phyloP scores from a whole-genome alignment of 352 stramenopile species.

The Lagenidium sp. region DNA sequence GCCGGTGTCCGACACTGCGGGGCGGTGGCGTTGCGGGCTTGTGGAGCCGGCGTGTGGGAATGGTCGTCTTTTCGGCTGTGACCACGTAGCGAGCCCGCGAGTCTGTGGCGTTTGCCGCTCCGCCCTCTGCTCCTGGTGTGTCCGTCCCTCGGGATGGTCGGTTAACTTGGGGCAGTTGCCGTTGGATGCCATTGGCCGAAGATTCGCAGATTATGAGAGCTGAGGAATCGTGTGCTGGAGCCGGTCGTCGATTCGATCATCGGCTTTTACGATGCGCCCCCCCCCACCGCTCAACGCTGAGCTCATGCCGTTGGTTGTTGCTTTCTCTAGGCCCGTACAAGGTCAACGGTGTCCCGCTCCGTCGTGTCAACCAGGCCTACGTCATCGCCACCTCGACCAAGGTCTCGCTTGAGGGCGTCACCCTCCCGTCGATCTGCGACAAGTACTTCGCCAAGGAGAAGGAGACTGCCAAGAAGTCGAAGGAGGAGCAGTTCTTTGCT shows the following conservation, averaged over 20 bases:
- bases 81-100: too few relatives aligned
- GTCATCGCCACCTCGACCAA: constrained; percentile 98
- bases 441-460: constrained; percentile 96
- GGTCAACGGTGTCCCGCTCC: constrained; percentile 96
- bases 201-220: constrained; percentile 48
- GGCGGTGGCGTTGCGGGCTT: background rate
- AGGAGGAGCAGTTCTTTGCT: constrained; percentile 98
- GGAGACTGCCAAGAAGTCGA: constrained; percentile 79
- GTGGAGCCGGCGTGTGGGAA: background rate
- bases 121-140: too few relatives aligned
- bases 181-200: constrained; percentile 14
- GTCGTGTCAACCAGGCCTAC: constrained; percentile 97
- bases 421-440: constrained; percentile 92
- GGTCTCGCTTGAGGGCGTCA: constrained; percentile 91
- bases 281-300: too few relatives aligned
- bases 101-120: too few relatives aligned
- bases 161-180: too few relatives aligned
- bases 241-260: background rate
- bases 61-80: too few relatives aligned
- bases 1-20: constrained; percentile 7
- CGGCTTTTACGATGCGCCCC: background rate
- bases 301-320: too few relatives aligned
- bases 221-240: constrained; percentile 25
- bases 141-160: too few relatives aligned
- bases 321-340: constrained; percentile 84